phyloP scores from a whole-genome alignment of 306 rosid species.

The Oxytropis ochrocephala region DNA sequence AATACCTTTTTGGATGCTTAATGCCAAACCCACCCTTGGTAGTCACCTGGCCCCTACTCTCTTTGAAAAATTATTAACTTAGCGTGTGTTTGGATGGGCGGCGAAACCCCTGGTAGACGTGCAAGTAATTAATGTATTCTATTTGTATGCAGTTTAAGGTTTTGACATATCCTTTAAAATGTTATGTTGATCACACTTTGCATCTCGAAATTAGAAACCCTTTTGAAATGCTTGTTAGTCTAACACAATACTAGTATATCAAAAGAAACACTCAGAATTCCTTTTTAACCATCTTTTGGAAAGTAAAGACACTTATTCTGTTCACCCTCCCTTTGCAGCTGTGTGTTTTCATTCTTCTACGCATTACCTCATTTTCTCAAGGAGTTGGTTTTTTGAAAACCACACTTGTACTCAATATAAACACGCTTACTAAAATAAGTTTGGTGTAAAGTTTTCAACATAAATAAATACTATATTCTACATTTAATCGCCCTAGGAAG shows the following conservation, averaged over 20 bases:
- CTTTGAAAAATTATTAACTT: no score
- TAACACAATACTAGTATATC: no score
- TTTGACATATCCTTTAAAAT: no score
- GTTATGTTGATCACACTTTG: no score
- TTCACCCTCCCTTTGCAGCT: constrained; percentile 15
- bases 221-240: no score
- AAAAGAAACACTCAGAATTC: no score
- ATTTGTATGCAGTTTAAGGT: no score
- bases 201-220: no score
- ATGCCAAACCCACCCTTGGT: constrained; percentile 26
- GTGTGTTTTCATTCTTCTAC: not conserved
- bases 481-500: constrained; percentile 21
- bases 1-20: constrained; percentile 26
- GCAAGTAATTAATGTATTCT: no score
- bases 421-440: not conserved
- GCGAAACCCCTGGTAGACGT: no score
- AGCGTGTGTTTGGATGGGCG: no score
- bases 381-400: constrained; percentile 23
- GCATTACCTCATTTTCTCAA: not conserved
- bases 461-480: constrained; percentile 6
- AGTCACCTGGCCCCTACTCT: not conserved
- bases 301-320: not conserved
- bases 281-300: not conserved
- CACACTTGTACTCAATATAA: no score
- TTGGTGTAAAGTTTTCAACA: constrained; percentile 1